Percentiles rank a stretch among this genome's conserved stretches.
Conservation (phyloP, 257 asterid genomes). For the Nicotiana noctiflora region DNA sequence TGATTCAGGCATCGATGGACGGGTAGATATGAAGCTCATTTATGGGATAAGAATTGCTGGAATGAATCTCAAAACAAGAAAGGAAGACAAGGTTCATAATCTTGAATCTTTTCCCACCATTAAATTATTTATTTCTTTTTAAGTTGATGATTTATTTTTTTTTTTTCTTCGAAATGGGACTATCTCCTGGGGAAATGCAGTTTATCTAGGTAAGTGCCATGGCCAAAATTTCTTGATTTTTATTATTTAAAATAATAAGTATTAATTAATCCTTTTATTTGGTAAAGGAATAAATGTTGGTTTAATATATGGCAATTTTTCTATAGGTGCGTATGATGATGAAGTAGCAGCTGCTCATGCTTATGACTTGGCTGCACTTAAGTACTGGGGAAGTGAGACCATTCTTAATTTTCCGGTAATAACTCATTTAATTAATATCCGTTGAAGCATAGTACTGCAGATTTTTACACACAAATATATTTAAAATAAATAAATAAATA, state of each 20-base stretch:
- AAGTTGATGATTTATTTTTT: background rate
- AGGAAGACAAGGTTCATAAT: conserved; percentile 75
- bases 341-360: conserved; percentile 87
- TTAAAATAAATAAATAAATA: background rate
- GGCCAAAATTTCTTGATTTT: background rate
- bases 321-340: conserved; percentile 74
- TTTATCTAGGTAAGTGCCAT: conserved; percentile 59
- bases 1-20: conserved; percentile 77
- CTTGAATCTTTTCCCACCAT: background rate
- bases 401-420: conserved; percentile 74
- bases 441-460: background rate
- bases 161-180: conserved; percentile 8
- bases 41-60: conserved; percentile 96
- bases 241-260: background rate
- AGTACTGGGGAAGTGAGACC: conserved; percentile 82
- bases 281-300: background rate
- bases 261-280: background rate
- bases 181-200: conserved; percentile 33
- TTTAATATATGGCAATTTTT: background rate
- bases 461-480: background rate
- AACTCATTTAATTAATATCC: background rate
- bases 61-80: conserved; percentile 87
- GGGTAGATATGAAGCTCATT: conserved; percentile 82
- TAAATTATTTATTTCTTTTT: background rate
- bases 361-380: conserved; percentile 83